These are phyloP conservation scores for Cladosporium sp. DNA, from an alignment of 2,329 filamentous ascomycete species.

Conservation along the genomic window DNA sequence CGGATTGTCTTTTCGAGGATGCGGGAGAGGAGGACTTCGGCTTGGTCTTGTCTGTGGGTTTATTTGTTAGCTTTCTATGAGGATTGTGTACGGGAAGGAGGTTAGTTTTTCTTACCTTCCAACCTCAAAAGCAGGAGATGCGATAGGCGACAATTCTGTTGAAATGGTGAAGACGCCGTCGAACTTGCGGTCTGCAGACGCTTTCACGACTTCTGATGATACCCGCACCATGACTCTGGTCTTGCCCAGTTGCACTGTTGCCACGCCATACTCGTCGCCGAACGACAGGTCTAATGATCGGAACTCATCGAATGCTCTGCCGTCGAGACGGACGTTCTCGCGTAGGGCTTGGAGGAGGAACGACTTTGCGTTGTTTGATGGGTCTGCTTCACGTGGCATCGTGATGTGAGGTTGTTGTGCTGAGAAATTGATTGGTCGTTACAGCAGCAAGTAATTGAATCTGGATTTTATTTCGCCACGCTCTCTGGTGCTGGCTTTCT, in stretches of 20 bases:
- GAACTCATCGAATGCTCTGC: conserved; percentile 77
- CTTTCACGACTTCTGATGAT: conserved; percentile 83
- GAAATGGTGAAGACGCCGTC: conserved; percentile 93
- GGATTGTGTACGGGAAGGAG: neutral
- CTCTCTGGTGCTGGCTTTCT: conserved; percentile 1
- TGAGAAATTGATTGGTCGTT: neutral
- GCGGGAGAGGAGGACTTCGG: conserved; percentile 81
- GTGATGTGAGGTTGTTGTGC: conserved; percentile 26
- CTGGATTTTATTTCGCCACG: neutral
- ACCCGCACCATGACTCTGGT: conserved; percentile 86
- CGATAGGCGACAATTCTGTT: conserved; percentile 89
- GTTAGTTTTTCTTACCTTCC: conserved; percentile 59
- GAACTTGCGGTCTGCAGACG: conserved; percentile 84
- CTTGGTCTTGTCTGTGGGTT: conserved; percentile 35
- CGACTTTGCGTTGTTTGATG: conserved; percentile 82
- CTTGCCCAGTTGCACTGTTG: conserved; percentile 83
- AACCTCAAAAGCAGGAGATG: conserved; percentile 84
- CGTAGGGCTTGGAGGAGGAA: conserved; percentile 83
- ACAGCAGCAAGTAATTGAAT: neutral
- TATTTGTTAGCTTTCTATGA: conserved; percentile 29
- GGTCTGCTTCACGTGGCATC: conserved; percentile 92
- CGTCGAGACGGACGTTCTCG: conserved; percentile 80
- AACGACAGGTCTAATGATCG: conserved; percentile 76
- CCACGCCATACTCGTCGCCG: conserved; percentile 87
- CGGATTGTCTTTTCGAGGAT: conserved; percentile 93